Percentiles rank a stretch among this genome's conserved stretches.
phyloP scores from a whole-genome alignment of 352 stramenopile species.

The Aphanomyces astaci region DNA sequence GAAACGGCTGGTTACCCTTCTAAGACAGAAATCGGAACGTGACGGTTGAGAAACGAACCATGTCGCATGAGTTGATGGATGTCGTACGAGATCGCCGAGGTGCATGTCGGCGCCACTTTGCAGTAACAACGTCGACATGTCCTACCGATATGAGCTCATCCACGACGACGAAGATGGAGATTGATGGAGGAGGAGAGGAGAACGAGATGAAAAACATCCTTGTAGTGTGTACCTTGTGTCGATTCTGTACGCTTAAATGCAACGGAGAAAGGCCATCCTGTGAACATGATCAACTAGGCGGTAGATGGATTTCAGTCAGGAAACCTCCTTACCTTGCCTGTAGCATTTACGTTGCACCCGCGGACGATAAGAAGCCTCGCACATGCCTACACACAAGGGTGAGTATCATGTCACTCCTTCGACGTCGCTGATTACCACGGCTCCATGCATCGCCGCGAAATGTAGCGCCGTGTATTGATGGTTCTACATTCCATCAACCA shows the following conservation, averaged over 20 bases:
- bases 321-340: background rate
- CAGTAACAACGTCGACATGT: background rate
- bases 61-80: background rate
- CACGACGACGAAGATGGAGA: too few relatives aligned
- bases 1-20: slow-evolving; percentile 11
- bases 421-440: background rate
- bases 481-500: slow-evolving; percentile 13
- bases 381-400: slow-evolving; percentile 10
- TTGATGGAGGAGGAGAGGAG: too few relatives aligned
- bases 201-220: too few relatives aligned
- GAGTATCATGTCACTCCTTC: too few relatives aligned
- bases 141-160: background rate
- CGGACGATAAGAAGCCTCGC: background rate
- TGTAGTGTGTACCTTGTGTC: background rate
- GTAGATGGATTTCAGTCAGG: background rate
- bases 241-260: slow-evolving; percentile 5
- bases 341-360: slow-evolving; percentile 2
- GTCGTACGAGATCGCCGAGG: background rate
- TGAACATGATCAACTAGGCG: background rate
- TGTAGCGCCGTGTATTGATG: background rate
- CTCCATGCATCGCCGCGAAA: slow-evolving; percentile 17
- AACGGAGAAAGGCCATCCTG: background rate
- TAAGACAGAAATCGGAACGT: too few relatives aligned
- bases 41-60: too few relatives aligned
- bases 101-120: background rate